These are phyloP conservation scores for Candida loeiensis DNA, from an alignment of 805 yeast species.

Conservation along the genomic window DNA sequence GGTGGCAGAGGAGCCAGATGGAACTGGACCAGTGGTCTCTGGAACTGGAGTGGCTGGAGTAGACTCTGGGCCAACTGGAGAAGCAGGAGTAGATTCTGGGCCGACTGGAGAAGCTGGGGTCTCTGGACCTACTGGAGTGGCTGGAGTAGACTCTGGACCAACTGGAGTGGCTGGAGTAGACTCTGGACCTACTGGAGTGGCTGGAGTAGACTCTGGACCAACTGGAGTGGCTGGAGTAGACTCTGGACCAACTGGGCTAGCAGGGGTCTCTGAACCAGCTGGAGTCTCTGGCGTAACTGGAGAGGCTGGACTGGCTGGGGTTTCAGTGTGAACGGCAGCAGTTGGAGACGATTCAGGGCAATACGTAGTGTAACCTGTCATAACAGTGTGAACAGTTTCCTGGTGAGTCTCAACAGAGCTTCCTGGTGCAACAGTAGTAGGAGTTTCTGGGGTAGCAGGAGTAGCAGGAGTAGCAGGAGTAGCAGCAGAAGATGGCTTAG, in stretches of 20 bases:
- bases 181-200: slow-evolving; percentile 1
- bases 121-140: slow-evolving; percentile 11
- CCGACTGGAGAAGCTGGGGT: slow-evolving; percentile 12
- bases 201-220: too few species aligned
- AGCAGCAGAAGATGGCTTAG: not conserved
- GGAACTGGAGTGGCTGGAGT: slow-evolving; percentile 7
- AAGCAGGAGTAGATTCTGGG: slow-evolving; percentile 11
- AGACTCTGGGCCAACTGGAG: slow-evolving; percentile 16
- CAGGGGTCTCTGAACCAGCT: slow-evolving; percentile 11
- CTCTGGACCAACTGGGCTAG: slow-evolving; percentile 13
- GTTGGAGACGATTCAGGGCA: too few species aligned
- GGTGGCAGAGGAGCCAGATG: slow-evolving; percentile 8
- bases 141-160: too few species aligned
- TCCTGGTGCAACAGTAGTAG: too few species aligned
- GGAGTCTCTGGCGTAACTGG: slow-evolving; percentile 10
- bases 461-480: slow-evolving; percentile 11
- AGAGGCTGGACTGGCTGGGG: slow-evolving; percentile 9
- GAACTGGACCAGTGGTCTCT: slow-evolving; percentile 7
- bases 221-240: slow-evolving; percentile 18
- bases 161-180: slow-evolving; percentile 14
- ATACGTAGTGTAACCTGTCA: too few species aligned
- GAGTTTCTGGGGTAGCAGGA: slow-evolving; percentile 2
- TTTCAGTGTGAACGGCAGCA: too few species aligned
- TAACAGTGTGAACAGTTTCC: too few species aligned
- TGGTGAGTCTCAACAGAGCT: too few species aligned